A percentile compares a stretch with the other conserved stretches of the same genome.
Conservation (phyloP, 164 flowering plant species). For the Magnolia officinalis region DNA sequence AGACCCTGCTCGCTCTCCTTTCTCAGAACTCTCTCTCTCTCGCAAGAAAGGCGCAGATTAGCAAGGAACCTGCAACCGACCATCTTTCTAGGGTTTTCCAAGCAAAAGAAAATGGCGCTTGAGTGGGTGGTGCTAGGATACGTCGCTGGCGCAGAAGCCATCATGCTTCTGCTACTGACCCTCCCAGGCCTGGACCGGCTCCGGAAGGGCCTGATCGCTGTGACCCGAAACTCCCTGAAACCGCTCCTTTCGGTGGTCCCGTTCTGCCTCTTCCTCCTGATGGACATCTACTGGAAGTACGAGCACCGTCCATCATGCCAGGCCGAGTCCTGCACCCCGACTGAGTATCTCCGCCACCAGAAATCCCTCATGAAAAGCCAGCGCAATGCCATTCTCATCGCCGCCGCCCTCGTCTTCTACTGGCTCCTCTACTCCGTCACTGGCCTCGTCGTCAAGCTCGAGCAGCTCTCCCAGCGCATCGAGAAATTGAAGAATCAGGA, state of each 20-base stretch:
- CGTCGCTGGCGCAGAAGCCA: slow-evolving; percentile 46
- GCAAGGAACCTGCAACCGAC: too few species aligned
- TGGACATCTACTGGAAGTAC: slow-evolving; percentile 53
- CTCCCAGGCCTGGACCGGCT: slow-evolving; percentile 34
- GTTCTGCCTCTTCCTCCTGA: slow-evolving; percentile 37
- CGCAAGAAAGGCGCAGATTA: too few species aligned
- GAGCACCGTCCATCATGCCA: slow-evolving; percentile 38
- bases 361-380: slow-evolving; percentile 91
- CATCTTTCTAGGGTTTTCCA: neutral
- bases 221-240: slow-evolving; percentile 33
- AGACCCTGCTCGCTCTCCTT: too few species aligned
- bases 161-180: slow-evolving; percentile 44
- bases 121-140: slow-evolving; percentile 50
- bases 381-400: slow-evolving; percentile 82
- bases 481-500: slow-evolving; percentile 57
- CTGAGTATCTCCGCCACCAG: slow-evolving; percentile 75
- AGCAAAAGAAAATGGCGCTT: slow-evolving; percentile 29
- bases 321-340: slow-evolving; percentile 29
- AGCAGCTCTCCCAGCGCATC: slow-evolving; percentile 64
- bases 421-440: slow-evolving; percentile 84
- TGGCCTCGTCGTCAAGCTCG: slow-evolving; percentile 57
- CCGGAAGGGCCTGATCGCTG: slow-evolving; percentile 34
- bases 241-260: slow-evolving; percentile 44
- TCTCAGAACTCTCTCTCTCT: too few species aligned
- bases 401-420: slow-evolving; percentile 74